Percentiles rank a stretch among this genome's conserved stretches.
These are phyloP conservation scores for Pythium coloratum DNA, from an alignment of 352 stramenopile genomes.

Conservation along the genomic window DNA sequence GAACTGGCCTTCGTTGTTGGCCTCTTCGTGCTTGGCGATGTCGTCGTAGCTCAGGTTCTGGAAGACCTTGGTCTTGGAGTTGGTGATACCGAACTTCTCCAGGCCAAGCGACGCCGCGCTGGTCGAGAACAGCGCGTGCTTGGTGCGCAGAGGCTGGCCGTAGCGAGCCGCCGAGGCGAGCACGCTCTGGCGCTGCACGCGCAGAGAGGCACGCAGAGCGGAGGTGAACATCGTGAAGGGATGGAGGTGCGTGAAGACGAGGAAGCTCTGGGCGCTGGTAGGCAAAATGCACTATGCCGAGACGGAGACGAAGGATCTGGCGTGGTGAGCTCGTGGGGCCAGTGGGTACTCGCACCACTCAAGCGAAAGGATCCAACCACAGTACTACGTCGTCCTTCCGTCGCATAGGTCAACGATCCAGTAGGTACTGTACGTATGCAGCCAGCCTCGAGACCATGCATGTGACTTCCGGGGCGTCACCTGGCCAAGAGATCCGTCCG, in stretches of 20 bases:
- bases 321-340: neutral
- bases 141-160: constrained; percentile 28
- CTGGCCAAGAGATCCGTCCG: constrained; percentile 12
- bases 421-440: neutral
- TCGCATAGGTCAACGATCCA: neutral
- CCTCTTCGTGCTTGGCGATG: constrained; percentile 93
- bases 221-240: constrained; percentile 55
- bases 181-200: constrained; percentile 49
- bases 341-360: neutral
- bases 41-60: constrained; percentile 96
- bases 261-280: constrained; percentile 23
- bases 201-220: constrained; percentile 55
- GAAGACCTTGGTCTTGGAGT: constrained; percentile 90
- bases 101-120: constrained; percentile 61
- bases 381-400: neutral
- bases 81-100: constrained; percentile 90
- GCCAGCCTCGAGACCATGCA: neutral
- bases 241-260: constrained; percentile 4
- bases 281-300: constrained; percentile 29
- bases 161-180: constrained; percentile 31
- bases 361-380: constrained; percentile 11
- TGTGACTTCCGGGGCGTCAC: constrained; percentile 26
- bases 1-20: constrained; percentile 92
- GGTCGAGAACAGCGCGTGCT: constrained; percentile 46
- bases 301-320: neutral